These are phyloP conservation scores for Dittrichia graveolens DNA, from an alignment of 129 eudicot species.

Conservation along the genomic window DNA sequence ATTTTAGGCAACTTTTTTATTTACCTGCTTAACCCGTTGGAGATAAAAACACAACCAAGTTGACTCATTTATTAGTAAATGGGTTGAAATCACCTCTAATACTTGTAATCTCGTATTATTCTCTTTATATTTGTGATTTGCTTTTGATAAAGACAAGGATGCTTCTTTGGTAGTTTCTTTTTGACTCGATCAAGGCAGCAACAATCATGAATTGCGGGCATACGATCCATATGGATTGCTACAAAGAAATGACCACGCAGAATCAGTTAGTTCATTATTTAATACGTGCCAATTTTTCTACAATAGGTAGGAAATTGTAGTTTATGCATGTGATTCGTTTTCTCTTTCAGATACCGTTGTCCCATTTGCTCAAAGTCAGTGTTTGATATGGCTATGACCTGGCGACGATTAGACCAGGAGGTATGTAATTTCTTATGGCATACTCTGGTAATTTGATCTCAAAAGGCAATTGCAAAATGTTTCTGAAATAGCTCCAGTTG, in stretches of 20 bases:
- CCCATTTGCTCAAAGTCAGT: constrained; percentile 89
- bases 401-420: constrained; percentile 83
- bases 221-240: constrained; percentile 74
- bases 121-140: neutral
- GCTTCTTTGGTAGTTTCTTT: constrained; percentile 62
- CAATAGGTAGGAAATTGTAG: constrained; percentile 9
- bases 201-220: constrained; percentile 82
- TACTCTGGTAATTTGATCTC: neutral
- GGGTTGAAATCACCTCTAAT: neutral
- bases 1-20: neutral
- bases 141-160: constrained; percentile 15
- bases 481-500: neutral
- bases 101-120: neutral
- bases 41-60: neutral
- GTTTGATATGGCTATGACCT: constrained; percentile 46
- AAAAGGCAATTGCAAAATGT: neutral
- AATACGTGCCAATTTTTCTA: neutral
- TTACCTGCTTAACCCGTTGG: neutral
- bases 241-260: constrained; percentile 54
- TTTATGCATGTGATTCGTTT: constrained; percentile 6
- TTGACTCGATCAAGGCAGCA: constrained; percentile 71
- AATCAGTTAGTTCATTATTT: constrained; percentile 53
- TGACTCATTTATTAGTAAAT: neutral
- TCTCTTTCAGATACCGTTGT: constrained; percentile 74
- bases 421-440: constrained; percentile 35